Conservation (phyloP, 2,329 filamentous ascomycete genomes). For the Pyricularia sp. region DNA sequence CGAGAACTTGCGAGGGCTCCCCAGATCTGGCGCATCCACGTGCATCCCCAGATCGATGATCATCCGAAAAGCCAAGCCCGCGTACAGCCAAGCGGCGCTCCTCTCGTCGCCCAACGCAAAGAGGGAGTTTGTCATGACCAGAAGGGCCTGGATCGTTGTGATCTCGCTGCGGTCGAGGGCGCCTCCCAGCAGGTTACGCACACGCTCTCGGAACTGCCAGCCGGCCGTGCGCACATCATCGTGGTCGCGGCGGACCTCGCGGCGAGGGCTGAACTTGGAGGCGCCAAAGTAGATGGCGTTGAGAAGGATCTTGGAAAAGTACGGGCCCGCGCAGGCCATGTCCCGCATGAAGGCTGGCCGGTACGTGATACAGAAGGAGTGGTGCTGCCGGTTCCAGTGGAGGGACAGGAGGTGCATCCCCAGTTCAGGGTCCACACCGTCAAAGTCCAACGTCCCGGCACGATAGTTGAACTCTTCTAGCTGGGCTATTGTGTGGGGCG, state of each 20-base stretch:
- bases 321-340: conserved; percentile 43
- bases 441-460: conserved; percentile 40
- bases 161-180: conserved; percentile 38
- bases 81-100: conserved; percentile 38
- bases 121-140: conserved; percentile 40
- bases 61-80: conserved; percentile 18
- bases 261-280: conserved; percentile 32
- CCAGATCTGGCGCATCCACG: conserved; percentile 14
- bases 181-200: conserved; percentile 33
- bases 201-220: conserved; percentile 34
- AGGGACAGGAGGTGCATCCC: conserved; percentile 40
- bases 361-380: conserved; percentile 37
- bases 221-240: conserved; percentile 37
- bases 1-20: not conserved
- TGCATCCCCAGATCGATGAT: conserved; percentile 13
- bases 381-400: conserved; percentile 45
- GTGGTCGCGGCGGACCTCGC: conserved; percentile 29
- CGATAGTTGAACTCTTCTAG: conserved; percentile 37
- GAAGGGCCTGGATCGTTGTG: conserved; percentile 43
- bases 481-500: conserved; percentile 22
- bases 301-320: conserved; percentile 34
- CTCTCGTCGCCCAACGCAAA: conserved; percentile 38
- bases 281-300: conserved; percentile 15
- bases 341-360: conserved; percentile 42
- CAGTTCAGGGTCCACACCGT: conserved; percentile 41